These are phyloP conservation scores for Candida gigantensis DNA, from an alignment of 1,139 yeast genomes.

Conservation along the genomic window DNA sequence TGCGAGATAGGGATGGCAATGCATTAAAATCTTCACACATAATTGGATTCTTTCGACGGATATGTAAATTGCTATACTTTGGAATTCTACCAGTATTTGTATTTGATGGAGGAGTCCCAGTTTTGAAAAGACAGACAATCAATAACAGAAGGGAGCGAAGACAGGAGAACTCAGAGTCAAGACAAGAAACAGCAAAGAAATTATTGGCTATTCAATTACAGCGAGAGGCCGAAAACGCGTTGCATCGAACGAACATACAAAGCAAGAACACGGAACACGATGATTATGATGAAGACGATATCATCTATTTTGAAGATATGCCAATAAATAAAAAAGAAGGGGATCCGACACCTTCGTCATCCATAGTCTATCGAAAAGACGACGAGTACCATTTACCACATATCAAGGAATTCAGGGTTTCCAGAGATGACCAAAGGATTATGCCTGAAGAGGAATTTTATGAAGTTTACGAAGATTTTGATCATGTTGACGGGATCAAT, in stretches of 20 bases:
- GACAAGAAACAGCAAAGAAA: slow-evolving; percentile 75
- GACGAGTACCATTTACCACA: slow-evolving; percentile 90
- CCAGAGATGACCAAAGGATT: slow-evolving; percentile 63
- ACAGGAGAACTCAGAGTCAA: slow-evolving; percentile 71
- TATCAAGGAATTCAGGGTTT: slow-evolving; percentile 41
- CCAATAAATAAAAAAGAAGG: slow-evolving; percentile 23
- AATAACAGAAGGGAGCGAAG: slow-evolving; percentile 68
- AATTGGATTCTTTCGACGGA: slow-evolving; percentile 90
- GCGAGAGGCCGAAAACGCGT: slow-evolving; percentile 39
- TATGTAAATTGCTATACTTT: slow-evolving; percentile 84
- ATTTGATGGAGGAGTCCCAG: slow-evolving; percentile 97
- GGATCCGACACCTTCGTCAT: slow-evolving; percentile 9
- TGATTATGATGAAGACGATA: slow-evolving; percentile 23
- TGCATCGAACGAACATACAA: slow-evolving; percentile 3
- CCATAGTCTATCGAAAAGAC: slow-evolving; percentile 31
- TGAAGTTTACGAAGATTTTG: slow-evolving; percentile 59
- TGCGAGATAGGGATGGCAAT: slow-evolving; percentile 82
- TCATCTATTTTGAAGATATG: slow-evolving; percentile 42
- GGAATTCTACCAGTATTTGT: slow-evolving; percentile 94
- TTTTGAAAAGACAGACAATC: slow-evolving; percentile 75
- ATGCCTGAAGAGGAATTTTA: slow-evolving; percentile 67
- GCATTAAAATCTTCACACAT: slow-evolving; percentile 80
- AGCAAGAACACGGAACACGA: slow-evolving; percentile 8
- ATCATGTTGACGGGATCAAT: slow-evolving; percentile 71
- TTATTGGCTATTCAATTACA: slow-evolving; percentile 81